Evolutionary conservation across 208 protist species (phyloP), one percentile per base, ranked within the genome.

Genomic region (Leishmania tarentolae): DNA sequence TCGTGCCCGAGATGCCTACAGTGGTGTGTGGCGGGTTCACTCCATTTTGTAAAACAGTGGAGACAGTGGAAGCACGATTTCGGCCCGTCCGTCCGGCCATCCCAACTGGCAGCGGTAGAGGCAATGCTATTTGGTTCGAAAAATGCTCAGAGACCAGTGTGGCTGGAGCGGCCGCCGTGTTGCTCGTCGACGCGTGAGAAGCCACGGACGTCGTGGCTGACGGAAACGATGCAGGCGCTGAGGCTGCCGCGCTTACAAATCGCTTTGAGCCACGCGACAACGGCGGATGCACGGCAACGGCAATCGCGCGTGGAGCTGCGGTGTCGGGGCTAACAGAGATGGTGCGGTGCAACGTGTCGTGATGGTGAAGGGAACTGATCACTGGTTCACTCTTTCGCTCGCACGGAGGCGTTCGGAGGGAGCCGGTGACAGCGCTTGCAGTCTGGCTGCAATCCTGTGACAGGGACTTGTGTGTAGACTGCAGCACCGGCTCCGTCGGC

Each of bases 281-380:
- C 17, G 59, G 76, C 53, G 76, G 76, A 40, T 79, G 76, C 42
- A 79, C 61, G 0, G 44, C 76, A 3, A 79, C 76, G 28, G 76
- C 76, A 19, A 46, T 70, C 11, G 75, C 28, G 21, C 75, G 75
- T 11, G 75, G 40, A 52, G 75, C 15, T 21, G 42, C 72, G 50
- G 19, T 50, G 21, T 35, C n/a, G 17, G n/a, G 59, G 35, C 31
- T 31, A 21, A n/a, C 3, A 40, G 68, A 47, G 21, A 53, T 35
- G 42, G 28, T 35, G 68, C 44, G 44, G 28, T 35, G 19, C 44
- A 21, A 21, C 42, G 17, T 73, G 68, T 47, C 42, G 40, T 3
- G 37, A 73, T 47, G 42, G 9, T 73, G 42, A 17, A 6, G n/a
- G 24, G 24, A 46, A 8, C 9, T 56, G 28, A 13, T 65, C 31